phyloP scores from a whole-genome alignment of 1,284 basidiomycete genomes.

The Irpex sp. region DNA sequence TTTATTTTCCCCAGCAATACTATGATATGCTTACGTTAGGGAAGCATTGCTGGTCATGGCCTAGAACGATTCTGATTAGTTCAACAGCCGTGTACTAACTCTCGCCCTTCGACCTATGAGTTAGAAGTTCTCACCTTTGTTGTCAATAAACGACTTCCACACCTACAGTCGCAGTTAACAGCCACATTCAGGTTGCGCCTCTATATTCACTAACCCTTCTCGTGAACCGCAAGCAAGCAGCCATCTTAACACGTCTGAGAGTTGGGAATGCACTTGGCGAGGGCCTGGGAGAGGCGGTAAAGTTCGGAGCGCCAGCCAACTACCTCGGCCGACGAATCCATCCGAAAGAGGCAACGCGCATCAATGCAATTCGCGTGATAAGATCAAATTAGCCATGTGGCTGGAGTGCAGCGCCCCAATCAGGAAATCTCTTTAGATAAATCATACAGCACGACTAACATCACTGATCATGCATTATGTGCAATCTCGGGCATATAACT shows the following conservation, averaged over 20 bases:
- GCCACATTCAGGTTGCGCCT: not conserved
- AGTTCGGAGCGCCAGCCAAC: too few species aligned
- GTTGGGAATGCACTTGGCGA: not conserved
- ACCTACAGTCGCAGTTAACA: conserved; percentile 44
- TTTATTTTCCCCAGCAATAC: not conserved
- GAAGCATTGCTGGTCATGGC: conserved; percentile 76
- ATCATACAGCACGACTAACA: not conserved
- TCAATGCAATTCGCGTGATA: not conserved
- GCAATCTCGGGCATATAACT: not conserved
- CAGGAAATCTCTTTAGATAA: not conserved
- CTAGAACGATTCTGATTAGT: conserved; percentile 31
- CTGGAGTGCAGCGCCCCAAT: not conserved
- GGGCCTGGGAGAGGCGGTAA: too few species aligned
- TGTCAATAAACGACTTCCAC: conserved; percentile 76
- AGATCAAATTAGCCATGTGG: not conserved
- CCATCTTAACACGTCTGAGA: conserved; percentile 33
- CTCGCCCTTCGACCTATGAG: not conserved
- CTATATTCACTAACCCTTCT: conserved; percentile 39
- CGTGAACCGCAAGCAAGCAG: conserved; percentile 67
- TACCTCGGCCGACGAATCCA: not conserved
- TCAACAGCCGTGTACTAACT: not conserved
- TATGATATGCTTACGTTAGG: conserved; percentile 52
- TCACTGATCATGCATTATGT: too few species aligned
- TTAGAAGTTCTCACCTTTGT: conserved; percentile 48
- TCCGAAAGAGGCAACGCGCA: not conserved